Base-by-base conservation (phyloP, 129 eudicot genomes). In the Flaveria trinervia region DNA sequence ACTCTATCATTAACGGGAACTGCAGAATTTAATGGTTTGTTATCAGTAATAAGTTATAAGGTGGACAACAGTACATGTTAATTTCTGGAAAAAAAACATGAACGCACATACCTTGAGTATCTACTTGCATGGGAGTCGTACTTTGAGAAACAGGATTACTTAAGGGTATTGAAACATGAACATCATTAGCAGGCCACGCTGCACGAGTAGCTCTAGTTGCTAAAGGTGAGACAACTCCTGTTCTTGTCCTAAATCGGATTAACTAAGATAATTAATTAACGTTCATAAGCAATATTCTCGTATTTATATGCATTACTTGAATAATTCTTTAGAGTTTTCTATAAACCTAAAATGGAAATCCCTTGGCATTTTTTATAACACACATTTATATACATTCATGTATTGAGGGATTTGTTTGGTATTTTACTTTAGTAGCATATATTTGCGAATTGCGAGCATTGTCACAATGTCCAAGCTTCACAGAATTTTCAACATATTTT, bases 131-230 rank as follows among this genome's bases (percentile, higher is more conserved):
- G 52, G 87, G 90, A 33, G 68, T 55, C 59, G 83, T 70, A 59
- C 30, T 82, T 68, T 74, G 85, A 5, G 64, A 20, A 3, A 26
- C 36, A 18, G 89, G 77, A 73, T 62, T 77, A 51, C 25, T 66
- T 50, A 49, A 67, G 33, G 80, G 85, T 70, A 25, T 74, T 59
- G 78, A 70, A 75, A 36, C 86, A 72, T 25, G 36, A 18, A 15
- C 70, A 77, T 79, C 80, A 28, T 57, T 68, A 76, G 82, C 77
- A 3, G 90, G 83, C 98, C 97, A 94, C 26, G 98, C 97, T 72
- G 98, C 93, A 81, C 61, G 76, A 69, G 97, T 91, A 72, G 97
- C 97, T 86, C 96, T 91, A 73, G 83, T 79, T 73, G 92, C 87
- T 73, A 94, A 77, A 65, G 96, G 88, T 5, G 87, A 88, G 16